Evolutionary conservation across 2,329 filamentous ascomycete genomes (phyloP).

Genomic region (Fusarium verticillioides): DNA sequence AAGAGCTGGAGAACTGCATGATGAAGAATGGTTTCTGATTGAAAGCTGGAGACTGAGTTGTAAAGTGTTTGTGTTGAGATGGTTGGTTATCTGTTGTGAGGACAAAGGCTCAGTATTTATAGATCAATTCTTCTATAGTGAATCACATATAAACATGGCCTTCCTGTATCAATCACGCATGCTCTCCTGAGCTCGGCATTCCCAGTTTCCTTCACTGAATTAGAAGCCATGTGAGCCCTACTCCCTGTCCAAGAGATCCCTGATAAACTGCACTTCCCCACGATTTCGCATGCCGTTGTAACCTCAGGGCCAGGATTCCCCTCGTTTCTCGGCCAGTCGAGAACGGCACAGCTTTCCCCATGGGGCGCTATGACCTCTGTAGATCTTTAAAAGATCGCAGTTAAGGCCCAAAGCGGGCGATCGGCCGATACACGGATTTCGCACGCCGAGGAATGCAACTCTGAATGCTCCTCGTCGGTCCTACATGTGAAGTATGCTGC

Average conservation of each 20-base stretch:
- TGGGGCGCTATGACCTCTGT: slow-evolving; percentile 3
- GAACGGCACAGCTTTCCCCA: slow-evolving; percentile 18
- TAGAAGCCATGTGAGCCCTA: background rate
- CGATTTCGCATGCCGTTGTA: background rate
- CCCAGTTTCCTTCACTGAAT: background rate
- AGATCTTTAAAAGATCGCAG: slow-evolving; percentile 17
- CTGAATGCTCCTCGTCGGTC: background rate
- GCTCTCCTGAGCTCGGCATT: background rate
- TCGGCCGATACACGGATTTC: background rate
- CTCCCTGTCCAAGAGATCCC: background rate
- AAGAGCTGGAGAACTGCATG: slow-evolving; percentile 27
- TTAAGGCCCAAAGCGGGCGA: slow-evolving; percentile 17
- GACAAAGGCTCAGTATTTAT: background rate
- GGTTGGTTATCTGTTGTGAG: background rate
- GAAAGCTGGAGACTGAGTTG: background rate
- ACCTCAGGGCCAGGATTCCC: background rate
- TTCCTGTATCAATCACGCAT: background rate
- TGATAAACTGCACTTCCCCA: background rate
- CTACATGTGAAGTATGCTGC: slow-evolving; percentile 24
- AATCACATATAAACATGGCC: background rate
- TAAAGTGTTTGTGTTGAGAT: background rate
- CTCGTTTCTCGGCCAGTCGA: background rate
- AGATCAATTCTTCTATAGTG: background rate
- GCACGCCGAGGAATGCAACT: slow-evolving; percentile 27
- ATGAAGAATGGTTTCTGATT: background rate